These are phyloP conservation scores for Lasiodiplodia theobromae DNA, from an alignment of 2,329 filamentous ascomycete species.

Conservation along the genomic window DNA sequence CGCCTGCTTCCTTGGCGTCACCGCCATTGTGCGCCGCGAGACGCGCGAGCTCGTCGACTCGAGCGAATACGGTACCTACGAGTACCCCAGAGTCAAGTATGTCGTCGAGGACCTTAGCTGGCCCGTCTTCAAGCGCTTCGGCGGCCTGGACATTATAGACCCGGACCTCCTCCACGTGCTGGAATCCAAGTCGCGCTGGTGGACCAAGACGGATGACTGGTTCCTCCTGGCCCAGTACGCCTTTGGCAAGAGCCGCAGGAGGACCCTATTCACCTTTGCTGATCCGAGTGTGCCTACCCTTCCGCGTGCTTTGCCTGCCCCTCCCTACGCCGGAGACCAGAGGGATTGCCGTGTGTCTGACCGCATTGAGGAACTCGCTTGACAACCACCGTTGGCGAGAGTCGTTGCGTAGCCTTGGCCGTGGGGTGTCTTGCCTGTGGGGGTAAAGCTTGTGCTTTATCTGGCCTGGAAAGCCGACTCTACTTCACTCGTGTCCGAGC, in stretches of 20 bases:
- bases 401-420: neutral
- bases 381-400: neutral
- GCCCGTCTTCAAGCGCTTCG: conserved; percentile 23
- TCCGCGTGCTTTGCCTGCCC: conserved; percentile 9
- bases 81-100: conserved; percentile 17
- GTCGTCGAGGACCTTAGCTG: conserved; percentile 24
- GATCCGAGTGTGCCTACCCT: conserved; percentile 16
- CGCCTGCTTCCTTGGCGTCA: conserved; percentile 18
- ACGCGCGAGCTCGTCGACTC: conserved; percentile 9
- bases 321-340: neutral
- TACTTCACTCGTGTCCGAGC: conserved; percentile 7
- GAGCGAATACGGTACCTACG: neutral
- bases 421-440: conserved; percentile 1
- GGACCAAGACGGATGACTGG: conserved; percentile 24
- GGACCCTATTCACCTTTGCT: conserved; percentile 21
- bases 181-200: conserved; percentile 19
- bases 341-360: conserved; percentile 15
- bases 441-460: conserved; percentile 10
- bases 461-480: neutral
- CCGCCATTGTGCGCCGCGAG: conserved; percentile 21
- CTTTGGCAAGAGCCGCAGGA: conserved; percentile 24
- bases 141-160: conserved; percentile 17
- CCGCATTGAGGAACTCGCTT: conserved; percentile 19
- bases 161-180: conserved; percentile 15
- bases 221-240: neutral